Base-by-base conservation (phyloP, 495 filamentous ascomycete genomes). In the Neurospora tetrasperma region DNA sequence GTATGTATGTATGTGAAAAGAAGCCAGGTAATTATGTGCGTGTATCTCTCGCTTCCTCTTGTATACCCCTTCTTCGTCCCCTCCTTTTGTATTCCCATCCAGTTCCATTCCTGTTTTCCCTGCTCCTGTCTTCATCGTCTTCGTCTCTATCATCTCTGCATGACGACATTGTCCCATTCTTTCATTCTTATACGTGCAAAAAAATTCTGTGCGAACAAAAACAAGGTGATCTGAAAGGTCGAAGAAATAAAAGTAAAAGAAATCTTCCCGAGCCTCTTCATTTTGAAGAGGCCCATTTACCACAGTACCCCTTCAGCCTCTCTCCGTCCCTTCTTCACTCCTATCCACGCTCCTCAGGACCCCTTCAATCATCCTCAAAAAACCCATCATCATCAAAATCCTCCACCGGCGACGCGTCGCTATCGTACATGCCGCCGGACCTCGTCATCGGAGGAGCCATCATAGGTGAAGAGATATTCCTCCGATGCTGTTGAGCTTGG, bases 361-460 rank as follows among this genome's bases (percentile, higher is more conserved):
- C 54, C n/a, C 12, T 27, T 66, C 31, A 69, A 59, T 84, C 80
- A 77, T 89, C 87, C 73, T 88, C 86, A 74, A 87, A 89, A 79
- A 88, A 88, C 12, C 83, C 85, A 1, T 84, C 84, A 73, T 88
- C 85, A 73, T 85, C 84, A 75, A 88, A 88, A 42, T 88, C 83
- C 72, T 85, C 84, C 40, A 80, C 79, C 73, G 88, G 88, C 0
- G 23, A 35, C 14, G 91, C 91, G 76, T 94, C 92, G 62, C 86
- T 84, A 77, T 94, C 92, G 76, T 94, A 94, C 75, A 88, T 66
- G 12, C 27, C 89, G 20, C 82, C 86, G 71, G 87, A 81, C 16
- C 89, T 86, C 80, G 93, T 87, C 78, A 94, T 89, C 11, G 90
- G 90, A 59, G 92, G 91, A 39, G 92, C 94, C 62, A 84, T 66